These are phyloP conservation scores for Knoxia roxburghii DNA, from an alignment of 257 asterid species.

Conservation along the genomic window DNA sequence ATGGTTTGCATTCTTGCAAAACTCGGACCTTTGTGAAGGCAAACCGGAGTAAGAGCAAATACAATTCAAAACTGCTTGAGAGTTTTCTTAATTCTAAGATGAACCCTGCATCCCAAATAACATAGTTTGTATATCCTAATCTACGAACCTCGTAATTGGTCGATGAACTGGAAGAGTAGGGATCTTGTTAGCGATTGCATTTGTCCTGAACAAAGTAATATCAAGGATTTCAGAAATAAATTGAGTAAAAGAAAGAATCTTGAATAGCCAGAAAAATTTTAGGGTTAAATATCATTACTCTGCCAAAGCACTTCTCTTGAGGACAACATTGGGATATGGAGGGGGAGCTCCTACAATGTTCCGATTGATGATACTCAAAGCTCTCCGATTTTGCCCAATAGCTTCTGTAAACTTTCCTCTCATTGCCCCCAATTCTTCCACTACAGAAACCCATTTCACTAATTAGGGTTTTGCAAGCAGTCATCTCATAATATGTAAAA, in stretches of 20 bases:
- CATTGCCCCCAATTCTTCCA: constrained; percentile 39
- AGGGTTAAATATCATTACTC: constrained; percentile 42
- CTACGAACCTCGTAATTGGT: constrained; percentile 70
- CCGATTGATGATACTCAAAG: constrained; percentile 56
- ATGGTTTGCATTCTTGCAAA: too few species aligned
- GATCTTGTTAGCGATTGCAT: constrained; percentile 31
- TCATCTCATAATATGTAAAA: not conserved
- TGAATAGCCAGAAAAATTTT: not conserved
- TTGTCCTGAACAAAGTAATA: constrained; percentile 40
- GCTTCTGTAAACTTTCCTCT: constrained; percentile 26
- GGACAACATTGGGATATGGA: constrained; percentile 49
- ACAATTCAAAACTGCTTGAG: too few species aligned
- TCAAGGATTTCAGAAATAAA: not conserved
- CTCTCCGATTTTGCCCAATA: constrained; percentile 57
- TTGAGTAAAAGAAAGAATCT: not conserved
- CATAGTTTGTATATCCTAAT: not conserved
- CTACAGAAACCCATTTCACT: constrained; percentile 6
- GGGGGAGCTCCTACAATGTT: constrained; percentile 56
- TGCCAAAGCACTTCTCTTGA: constrained; percentile 49
- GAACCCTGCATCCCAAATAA: not conserved
- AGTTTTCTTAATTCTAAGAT: too few species aligned
- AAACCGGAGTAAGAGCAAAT: too few species aligned
- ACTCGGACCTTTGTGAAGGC: too few species aligned
- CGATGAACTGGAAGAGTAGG: constrained; percentile 49
- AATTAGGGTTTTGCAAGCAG: constrained; percentile 8